These are phyloP conservation scores for Eucalyptus polybractea DNA, from an alignment of 345 rosid species.

Conservation along the genomic window DNA sequence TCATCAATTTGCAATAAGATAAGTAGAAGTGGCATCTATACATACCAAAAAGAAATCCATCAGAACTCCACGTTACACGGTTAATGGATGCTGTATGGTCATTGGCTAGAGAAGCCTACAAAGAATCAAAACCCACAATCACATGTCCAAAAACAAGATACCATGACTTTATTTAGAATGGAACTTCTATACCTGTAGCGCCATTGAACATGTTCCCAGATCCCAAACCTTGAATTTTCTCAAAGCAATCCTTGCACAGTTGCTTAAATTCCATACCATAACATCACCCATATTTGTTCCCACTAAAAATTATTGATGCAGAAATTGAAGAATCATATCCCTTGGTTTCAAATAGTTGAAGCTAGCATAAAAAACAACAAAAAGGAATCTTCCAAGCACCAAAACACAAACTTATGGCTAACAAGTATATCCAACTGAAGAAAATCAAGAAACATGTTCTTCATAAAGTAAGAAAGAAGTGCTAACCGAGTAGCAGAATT, in stretches of 20 bases:
- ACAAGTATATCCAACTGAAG: not conserved
- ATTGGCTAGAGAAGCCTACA: too few relatives aligned
- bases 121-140: too few relatives aligned
- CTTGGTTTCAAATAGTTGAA: not conserved
- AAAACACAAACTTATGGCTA: not conserved
- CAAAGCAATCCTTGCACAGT: constrained; percentile 39
- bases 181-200: constrained; percentile 34
- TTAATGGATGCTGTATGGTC: too few relatives aligned
- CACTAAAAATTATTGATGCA: constrained; percentile 18
- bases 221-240: constrained; percentile 64
- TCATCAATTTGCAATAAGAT: too few relatives aligned
- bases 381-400: not conserved
- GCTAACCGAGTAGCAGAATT: too few relatives aligned
- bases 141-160: too few relatives aligned
- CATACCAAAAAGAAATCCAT: too few relatives aligned
- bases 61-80: too few relatives aligned
- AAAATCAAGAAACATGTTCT: not conserved
- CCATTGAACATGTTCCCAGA: constrained; percentile 32
- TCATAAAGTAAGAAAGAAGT: too few relatives aligned
- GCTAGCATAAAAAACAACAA: not conserved
- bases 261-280: constrained; percentile 60
- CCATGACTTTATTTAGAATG: not conserved
- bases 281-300: constrained; percentile 74
- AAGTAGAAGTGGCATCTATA: too few relatives aligned
- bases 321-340: not conserved